Base-by-base conservation (phyloP, 73 alveolate genomes). In the Halteria grandinella region DNA sequence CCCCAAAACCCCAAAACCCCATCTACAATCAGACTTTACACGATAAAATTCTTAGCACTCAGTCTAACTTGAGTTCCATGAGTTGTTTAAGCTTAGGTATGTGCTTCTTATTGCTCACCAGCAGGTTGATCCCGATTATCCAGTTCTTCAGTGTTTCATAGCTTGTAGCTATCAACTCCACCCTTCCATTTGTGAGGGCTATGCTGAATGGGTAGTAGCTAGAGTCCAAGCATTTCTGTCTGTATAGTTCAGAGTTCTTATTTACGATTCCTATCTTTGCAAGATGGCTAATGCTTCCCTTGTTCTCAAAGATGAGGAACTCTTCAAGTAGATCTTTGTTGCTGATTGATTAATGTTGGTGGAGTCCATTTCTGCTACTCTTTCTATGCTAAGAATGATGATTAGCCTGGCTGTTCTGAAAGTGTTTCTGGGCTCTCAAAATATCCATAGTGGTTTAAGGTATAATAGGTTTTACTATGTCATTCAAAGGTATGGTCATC, bases 361-460 rank as follows among this genome's bases (percentile, higher is more conserved):
- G 62, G 12, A 48, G 5, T 21, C 81, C 69, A 66, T 43, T 48
- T 45, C 69, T 48, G 23, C 63, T 45, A 43, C 69, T 43, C 32
- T 66, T 66, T 21, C 69, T 23, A 15, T 39, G 29, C n/a, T 7
- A 21, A 54, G 75, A 66, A 73, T 51, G 15, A 5, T 8, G 47
- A 21, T 53, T 5, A 8, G 45, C 24, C n/a, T n/a, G n/a, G 12
- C 47, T 53, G 45, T 32, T 11, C 15, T 5, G 58, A 5, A 8
- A 5, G 12, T 70, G 21, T 48, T 88, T 88, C 72, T 82, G 66
- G 41, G 78, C 71, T 64, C 76, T 88, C 0, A 88, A 75, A 0
- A 88, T 75, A 47, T 81, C 92, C 64, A 79, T 52, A 0, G 95
- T 88, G 17, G 79, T 75, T 23, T 59, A 66, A 14, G 95, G 95